Base-by-base conservation (phyloP, 768 basidiomycete species). In the Tylopilus vinaceipallidus region DNA sequence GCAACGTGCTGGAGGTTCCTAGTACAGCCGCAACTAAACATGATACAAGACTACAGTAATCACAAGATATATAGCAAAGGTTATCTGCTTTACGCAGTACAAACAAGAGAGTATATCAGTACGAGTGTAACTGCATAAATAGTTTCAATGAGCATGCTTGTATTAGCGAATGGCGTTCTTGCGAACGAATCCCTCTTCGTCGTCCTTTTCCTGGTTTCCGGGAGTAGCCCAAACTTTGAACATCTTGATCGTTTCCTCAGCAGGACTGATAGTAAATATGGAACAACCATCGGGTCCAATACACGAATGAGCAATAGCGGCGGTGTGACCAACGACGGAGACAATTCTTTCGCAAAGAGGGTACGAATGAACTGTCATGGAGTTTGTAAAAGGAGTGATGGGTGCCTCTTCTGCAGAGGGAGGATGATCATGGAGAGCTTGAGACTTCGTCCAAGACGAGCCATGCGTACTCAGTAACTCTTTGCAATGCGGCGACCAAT, bases 391-490 rank as follows among this genome's bases (percentile, higher is more conserved):
- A 16, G 59, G 57, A 43, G 59, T 58, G 24, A 33, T 33, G 13
- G 53, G 62, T 38, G 60, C 43, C 35, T 67, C 53, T 49, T 62
- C 61, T 29, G 54, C 34, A 11, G 56, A 45, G 20, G 60, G 56
- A 12, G 62, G 57, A n/a, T 40, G 30, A 3, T 55, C 58, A 9
- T 55, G 50, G 20, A 56, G 32, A 14, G 36, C 32, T 37, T 68
- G 68, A 29, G 57, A 50, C 32, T 38, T 52, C 10, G 52, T 52
- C 67, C 69, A 68, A 26, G 52, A 60, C 42, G 64, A 63, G 49
- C 70, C 90, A 58, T 93, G 89, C 3, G 90, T 88, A 36, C 82
- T 88, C n/a, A 95, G 68, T 30, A 97, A 68, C 60, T 95, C 93
- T 56, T 90, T 91, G 60, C 84, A 83, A 53, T 91, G 86, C 4